Evolutionary conservation across 768 basidiomycete species (phyloP).

Genomic region (Tulasnella sp.): DNA sequence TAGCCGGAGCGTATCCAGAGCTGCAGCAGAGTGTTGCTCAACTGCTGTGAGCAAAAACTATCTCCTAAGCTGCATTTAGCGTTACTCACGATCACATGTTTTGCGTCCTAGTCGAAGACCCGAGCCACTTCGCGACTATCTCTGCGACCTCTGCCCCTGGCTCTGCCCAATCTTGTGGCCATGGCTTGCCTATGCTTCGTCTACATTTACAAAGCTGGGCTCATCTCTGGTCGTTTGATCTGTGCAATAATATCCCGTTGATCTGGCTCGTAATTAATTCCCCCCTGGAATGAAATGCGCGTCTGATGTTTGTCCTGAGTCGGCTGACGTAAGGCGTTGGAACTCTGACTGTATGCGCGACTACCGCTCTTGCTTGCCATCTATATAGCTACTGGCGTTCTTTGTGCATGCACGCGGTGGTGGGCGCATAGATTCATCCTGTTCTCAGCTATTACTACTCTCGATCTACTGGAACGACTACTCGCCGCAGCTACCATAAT

Average conservation of each 20-base stretch:
- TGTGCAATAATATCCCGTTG: not conserved
- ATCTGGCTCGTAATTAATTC: no score
- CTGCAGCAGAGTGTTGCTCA: not conserved
- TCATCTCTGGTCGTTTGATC: not conserved
- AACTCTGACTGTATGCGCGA: not conserved
- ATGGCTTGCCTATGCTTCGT: not conserved
- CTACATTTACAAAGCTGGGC: not conserved
- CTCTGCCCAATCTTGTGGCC: not conserved
- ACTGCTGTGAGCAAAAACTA: not conserved
- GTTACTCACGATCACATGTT: not conserved
- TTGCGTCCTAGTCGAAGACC: not conserved
- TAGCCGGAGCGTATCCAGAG: not conserved
- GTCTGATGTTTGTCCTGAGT: not conserved
- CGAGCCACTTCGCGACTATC: not conserved
- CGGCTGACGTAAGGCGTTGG: not conserved
- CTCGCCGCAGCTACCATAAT: not conserved
- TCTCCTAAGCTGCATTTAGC: not conserved
- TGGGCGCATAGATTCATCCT: not conserved
- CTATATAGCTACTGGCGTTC: not conserved
- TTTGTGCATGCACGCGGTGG: not conserved
- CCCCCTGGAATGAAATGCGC: not conserved
- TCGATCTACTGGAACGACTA: not conserved
- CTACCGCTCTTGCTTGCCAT: not conserved
- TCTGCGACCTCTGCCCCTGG: not conserved
- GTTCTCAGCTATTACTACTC: not conserved